Base-by-base conservation (phyloP, 257 asterid genomes). In the Solanum pennellii region DNA sequence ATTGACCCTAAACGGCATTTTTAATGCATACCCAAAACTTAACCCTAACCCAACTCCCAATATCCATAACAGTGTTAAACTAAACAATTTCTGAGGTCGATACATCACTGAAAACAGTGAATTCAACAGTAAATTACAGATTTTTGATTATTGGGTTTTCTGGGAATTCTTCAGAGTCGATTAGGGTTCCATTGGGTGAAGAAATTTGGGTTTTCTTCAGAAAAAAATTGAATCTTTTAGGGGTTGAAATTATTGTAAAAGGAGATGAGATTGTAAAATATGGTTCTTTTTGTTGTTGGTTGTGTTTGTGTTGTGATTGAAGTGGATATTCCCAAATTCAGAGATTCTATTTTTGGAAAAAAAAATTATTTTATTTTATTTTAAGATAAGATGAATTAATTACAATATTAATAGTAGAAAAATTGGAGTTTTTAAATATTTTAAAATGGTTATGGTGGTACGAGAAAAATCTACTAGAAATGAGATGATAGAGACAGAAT, bases 1-100 rank as follows among this genome's bases (percentile, higher is more conserved):
- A 14, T 93, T 92, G 65, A 93, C 94, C 88, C 94, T 88, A 86
- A 97, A 96, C 11, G 99, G 99, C 68, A 97, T 89, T 84, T 95
- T 94, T 35, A 96, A 31, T 21, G 98, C 97, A 68, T 90, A 91
- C 93, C 95, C 99, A 85, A 90, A 89, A 76, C 90, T 84, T 35
- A 94, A 84, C 89, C 91, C 94, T 83, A 96, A 27, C 84, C 84
- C 84, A 27, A 45, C 27, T 16, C 62, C 62, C 84, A 79, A 45
- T 45, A 79, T 45, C 66, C 84, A 79, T 45, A 45, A 13, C n/a
- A 79, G 5, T 79, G 66, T 45, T 79, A 45, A 45, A 47, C 15
- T 9, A 45, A n/a, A 45, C 11, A 79, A 2, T 27, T 79, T 79
- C 9, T 45, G 41, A 5, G 66, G 25, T 47, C 5, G 27, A 79